phyloP scores from a whole-genome alignment of 1,284 basidiomycete species.

The Vanrija pseudolonga region DNA sequence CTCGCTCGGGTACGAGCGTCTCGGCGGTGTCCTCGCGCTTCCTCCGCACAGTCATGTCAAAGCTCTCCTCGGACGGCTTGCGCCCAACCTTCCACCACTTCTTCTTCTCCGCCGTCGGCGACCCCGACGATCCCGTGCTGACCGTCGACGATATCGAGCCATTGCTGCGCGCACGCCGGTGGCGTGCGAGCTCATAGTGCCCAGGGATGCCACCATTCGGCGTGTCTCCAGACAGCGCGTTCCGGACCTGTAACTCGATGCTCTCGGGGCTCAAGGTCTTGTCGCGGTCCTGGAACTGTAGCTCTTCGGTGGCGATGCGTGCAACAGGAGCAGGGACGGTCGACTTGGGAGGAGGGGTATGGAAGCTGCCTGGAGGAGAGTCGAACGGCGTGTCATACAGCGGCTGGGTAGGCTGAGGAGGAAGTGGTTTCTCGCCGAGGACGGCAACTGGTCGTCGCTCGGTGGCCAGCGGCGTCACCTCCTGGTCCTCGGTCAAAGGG shows the following conservation, averaged over 20 bases:
- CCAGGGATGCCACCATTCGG: background rate
- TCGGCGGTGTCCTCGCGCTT: conserved; percentile 6
- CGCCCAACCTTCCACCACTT: conserved; percentile 29
- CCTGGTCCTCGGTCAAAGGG: background rate
- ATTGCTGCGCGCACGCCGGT: conserved; percentile 10
- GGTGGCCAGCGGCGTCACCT: conserved; percentile 2
- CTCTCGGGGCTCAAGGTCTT: background rate
- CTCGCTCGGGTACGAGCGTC: background rate
- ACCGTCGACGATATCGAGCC: conserved; percentile 5
- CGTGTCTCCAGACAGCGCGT: background rate
- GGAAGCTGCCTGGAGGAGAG: background rate
- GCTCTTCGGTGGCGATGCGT: too few species aligned
- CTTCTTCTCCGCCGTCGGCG: conserved; percentile 18
- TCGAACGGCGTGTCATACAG: background rate
- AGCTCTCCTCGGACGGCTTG: background rate
- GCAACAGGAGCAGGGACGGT: background rate
- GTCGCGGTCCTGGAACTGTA: background rate
- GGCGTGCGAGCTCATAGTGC: conserved; percentile 17
- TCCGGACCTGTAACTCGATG: background rate
- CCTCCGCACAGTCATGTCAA: conserved; percentile 1
- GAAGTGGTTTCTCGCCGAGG: background rate
- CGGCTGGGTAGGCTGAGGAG: background rate
- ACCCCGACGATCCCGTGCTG: background rate
- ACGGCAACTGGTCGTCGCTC: background rate
- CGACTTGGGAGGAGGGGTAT: background rate